Evolutionary conservation across 2,329 filamentous ascomycete species (phyloP).

Genomic region (Coleophoma crateriformis): DNA sequence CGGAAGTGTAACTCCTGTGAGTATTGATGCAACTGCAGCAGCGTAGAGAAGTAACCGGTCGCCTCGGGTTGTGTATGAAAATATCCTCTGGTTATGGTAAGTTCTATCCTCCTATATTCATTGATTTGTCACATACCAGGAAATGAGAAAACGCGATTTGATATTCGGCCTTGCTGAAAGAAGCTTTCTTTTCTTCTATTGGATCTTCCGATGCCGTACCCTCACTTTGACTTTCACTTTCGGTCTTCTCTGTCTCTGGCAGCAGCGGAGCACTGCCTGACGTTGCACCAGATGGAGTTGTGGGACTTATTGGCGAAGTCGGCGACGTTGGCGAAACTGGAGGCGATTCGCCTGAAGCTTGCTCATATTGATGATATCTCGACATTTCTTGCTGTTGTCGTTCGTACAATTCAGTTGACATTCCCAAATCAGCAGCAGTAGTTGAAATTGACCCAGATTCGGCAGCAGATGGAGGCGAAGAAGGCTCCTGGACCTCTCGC

Average conservation of each 20-base stretch:
- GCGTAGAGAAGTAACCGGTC: constrained; percentile 11
- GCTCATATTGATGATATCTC: too few relatives aligned
- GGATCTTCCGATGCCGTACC: background rate
- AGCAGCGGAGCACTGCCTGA: background rate
- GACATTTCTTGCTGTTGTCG: too few relatives aligned
- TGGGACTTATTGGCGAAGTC: constrained; percentile 5
- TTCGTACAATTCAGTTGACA: too few relatives aligned
- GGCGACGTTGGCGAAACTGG: background rate
- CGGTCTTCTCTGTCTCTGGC: background rate
- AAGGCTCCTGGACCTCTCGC: too few relatives aligned
- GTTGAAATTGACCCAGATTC: too few relatives aligned
- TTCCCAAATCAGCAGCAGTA: too few relatives aligned
- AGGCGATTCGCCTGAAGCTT: too few relatives aligned
- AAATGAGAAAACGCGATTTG: constrained; percentile 9
- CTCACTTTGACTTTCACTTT: background rate
- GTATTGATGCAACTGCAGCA: constrained; percentile 43
- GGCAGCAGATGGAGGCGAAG: too few relatives aligned
- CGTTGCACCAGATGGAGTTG: background rate
- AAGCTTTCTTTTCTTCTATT: constrained; percentile 3
- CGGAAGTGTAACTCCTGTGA: constrained; percentile 47
- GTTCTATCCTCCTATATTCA: background rate
- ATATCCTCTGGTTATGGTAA: constrained; percentile 12
- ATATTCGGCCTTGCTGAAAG: constrained; percentile 4
- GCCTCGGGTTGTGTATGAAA: constrained; percentile 10
- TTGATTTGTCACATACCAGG: constrained; percentile 1